These are phyloP conservation scores for Corymbia calophylla DNA, from an alignment of 441 rosid genomes.

Conservation along the genomic window DNA sequence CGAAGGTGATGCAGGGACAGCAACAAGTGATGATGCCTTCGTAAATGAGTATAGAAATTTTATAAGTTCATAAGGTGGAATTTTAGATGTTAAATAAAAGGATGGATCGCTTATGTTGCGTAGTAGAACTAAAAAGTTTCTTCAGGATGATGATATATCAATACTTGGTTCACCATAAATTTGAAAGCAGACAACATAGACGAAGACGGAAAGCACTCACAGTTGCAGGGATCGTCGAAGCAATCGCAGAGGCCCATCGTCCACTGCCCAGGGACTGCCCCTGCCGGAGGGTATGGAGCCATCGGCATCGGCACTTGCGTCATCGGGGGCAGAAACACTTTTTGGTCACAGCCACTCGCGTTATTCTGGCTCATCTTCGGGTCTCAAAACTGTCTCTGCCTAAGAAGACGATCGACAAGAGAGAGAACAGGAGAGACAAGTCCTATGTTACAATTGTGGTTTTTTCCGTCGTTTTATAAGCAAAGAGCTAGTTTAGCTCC, in stretches of 20 bases:
- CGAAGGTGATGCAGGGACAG: conserved; percentile 8
- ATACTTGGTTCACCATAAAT: background rate
- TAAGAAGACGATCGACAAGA: background rate
- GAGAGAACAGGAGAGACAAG: background rate
- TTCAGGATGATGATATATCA: background rate
- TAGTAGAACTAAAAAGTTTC: background rate
- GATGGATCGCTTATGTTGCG: background rate
- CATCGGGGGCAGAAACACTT: fast-evolving
- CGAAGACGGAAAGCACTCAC: background rate
- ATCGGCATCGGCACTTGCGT: background rate
- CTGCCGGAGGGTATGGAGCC: background rate
- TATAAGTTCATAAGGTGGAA: background rate
- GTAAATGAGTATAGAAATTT: background rate
- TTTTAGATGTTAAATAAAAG: background rate
- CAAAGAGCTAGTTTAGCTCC: background rate
- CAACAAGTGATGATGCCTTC: background rate
- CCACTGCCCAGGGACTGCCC: background rate
- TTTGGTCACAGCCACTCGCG: background rate
- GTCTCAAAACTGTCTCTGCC: background rate
- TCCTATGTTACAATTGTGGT: too few relatives aligned
- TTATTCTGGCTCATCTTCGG: background rate
- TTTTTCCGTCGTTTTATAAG: background rate
- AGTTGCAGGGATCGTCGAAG: background rate
- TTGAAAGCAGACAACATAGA: background rate
- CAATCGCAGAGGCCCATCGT: background rate